Percentiles rank a stretch among this genome's conserved stretches.
Conservation (phyloP, 179 eudicot species). For the Monotropa hypopitys region DNA sequence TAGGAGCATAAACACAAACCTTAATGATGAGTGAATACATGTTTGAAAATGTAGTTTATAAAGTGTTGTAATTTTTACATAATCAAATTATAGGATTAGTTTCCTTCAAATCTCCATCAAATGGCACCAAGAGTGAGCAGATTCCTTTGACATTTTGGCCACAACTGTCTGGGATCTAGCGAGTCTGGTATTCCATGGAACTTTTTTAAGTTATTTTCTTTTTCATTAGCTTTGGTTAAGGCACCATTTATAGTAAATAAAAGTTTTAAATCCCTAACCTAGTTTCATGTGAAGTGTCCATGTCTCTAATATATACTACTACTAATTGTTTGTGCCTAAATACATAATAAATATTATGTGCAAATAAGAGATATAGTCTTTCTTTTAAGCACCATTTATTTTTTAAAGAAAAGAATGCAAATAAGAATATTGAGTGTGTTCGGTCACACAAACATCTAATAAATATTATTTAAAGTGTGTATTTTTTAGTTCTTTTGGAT, state of each 20-base stretch:
- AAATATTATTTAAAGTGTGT: too few relatives aligned
- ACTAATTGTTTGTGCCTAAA: too few relatives aligned
- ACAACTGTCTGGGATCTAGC: constrained; percentile 17
- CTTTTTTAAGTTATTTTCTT: not conserved
- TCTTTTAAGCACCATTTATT: too few relatives aligned
- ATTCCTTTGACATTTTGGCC: constrained; percentile 20
- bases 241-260: not conserved
- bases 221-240: not conserved
- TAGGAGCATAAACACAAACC: not conserved
- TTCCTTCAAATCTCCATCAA: constrained; percentile 10
- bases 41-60: not conserved
- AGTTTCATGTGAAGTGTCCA: not conserved
- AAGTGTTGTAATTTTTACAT: too few relatives aligned
- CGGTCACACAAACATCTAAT: too few relatives aligned
- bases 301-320: too few relatives aligned
- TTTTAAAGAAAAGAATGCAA: too few relatives aligned
- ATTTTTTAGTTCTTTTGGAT: too few relatives aligned
- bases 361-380: too few relatives aligned
- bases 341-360: too few relatives aligned
- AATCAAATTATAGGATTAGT: not conserved
- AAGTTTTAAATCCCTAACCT: not conserved
- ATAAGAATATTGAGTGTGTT: too few relatives aligned
- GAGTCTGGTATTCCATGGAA: constrained; percentile 11
- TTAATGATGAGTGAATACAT: not conserved
- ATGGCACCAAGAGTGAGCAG: not conserved